phyloP scores from a whole-genome alignment of 1,284 basidiomycete genomes.

The Heterobasidion irregulare region DNA sequence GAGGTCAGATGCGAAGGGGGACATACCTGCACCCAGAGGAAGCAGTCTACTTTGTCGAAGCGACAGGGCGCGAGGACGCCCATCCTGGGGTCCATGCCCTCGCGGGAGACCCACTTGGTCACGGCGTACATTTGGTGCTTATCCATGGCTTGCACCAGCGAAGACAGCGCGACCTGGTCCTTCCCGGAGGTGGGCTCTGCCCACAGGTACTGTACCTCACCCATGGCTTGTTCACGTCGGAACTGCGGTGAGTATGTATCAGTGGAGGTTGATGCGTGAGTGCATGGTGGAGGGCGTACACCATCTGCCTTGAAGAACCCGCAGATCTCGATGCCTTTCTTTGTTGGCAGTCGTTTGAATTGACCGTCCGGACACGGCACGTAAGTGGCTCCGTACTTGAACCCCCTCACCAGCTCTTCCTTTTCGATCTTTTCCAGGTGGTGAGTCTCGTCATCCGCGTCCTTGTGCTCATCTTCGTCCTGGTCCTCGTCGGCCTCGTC shows the following conservation, averaged over 20 bases:
- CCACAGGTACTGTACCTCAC: constrained; percentile 86
- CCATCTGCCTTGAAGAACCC: constrained; percentile 73
- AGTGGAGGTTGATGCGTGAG: not conserved
- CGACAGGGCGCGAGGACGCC: constrained; percentile 62
- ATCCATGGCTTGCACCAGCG: constrained; percentile 78
- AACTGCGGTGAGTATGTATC: constrained; percentile 36
- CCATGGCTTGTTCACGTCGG: constrained; percentile 74
- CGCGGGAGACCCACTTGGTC: constrained; percentile 70
- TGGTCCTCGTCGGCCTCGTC: constrained; percentile 19
- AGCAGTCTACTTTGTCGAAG: constrained; percentile 65
- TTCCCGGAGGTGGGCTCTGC: constrained; percentile 60
- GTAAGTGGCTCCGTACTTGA: constrained; percentile 89
- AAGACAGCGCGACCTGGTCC: constrained; percentile 81
- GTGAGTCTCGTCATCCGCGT: constrained; percentile 1
- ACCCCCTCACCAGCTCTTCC: constrained; percentile 74
- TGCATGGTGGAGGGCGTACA: constrained; percentile 25
- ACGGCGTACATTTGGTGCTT: constrained; percentile 41
- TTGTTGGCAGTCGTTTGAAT: constrained; percentile 64
- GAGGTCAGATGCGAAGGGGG: not conserved
- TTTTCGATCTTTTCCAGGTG: constrained; percentile 44
- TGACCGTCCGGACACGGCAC: constrained; percentile 78
- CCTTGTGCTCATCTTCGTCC: constrained; percentile 24
- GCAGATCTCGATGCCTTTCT: constrained; percentile 81
- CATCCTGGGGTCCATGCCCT: constrained; percentile 78
- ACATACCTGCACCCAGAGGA: constrained; percentile 75